Evolutionary conservation across 2,329 filamentous ascomycete species (phyloP), one percentile per base, ranked within the genome.

Genomic region (Coniochaeta sp.): DNA sequence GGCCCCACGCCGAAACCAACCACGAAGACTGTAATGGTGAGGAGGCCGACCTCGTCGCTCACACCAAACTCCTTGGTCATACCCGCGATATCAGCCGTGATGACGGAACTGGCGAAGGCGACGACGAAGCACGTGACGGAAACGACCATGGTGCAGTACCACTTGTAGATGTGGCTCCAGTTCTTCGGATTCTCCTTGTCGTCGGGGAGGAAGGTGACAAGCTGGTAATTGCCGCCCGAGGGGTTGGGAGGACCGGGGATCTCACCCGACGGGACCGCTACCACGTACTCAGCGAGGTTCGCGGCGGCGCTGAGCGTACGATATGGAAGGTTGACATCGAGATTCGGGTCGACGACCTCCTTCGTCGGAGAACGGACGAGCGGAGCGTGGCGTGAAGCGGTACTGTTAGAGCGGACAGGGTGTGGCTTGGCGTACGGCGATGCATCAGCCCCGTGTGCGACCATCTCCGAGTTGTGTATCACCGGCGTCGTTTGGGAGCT

Each of bases 61-160:
- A 92, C 85, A 59, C 80, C 59, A 64, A 96, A 92, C 58, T 84
- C 79, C 17, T 84, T 68, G 1, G 77, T 71, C 0, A 91, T 85
- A 1, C 87, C 89, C 2, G 70, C 75, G 3, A 96, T 78, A 69
- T 92, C 89, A 12, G 91, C 85, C 0, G 91, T 96, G 69, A 96
- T 87, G 65, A 96, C 87, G 58, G 86, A 85, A 56, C 87, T 91
- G 26, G 80, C 78, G 60, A 91, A 85, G 0, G 88, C 87, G 52
- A 90, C 88, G 44, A 89, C 86, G 69, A 91, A 91, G 68, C 88
- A 91, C 1, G 88, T 90, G 24, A 83, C 63, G 1, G 91, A 89
- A 0, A 96, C 90, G 17, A 91, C 85, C 88, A 96, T 91, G 26
- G 91, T 96, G 69, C 85, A 88, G 68, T 88, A 90, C 90, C 90